A percentile compares a stretch with the other conserved stretches of the same genome.
Conservation (phyloP, 345 rosid species). For the Citrus unshiu region DNA sequence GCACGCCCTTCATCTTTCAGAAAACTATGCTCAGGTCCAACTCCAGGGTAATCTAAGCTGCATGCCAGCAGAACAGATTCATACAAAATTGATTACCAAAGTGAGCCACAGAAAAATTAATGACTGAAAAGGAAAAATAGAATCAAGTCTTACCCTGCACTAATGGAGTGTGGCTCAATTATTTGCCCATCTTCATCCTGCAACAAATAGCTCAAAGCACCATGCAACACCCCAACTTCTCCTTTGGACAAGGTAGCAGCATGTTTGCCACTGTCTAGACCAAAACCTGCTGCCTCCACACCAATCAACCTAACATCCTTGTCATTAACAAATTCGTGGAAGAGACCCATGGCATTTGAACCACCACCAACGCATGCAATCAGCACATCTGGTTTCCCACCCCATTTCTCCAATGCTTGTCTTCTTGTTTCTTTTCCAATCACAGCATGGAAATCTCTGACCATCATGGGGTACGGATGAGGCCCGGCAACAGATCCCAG, state of each 20-base stretch:
- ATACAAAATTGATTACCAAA: background rate
- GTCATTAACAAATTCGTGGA: conserved; percentile 85
- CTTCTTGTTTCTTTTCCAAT: conserved; percentile 86
- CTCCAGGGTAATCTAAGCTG: conserved; percentile 98
- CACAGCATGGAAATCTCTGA: conserved; percentile 87
- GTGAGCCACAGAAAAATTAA: background rate
- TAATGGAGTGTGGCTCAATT: conserved; percentile 86
- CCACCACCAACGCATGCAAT: conserved; percentile 97
- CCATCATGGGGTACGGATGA: conserved; percentile 98
- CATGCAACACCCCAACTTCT: conserved; percentile 88
- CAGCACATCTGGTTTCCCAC: conserved; percentile 88
- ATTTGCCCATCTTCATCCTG: conserved; percentile 96
- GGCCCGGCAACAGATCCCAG: conserved; percentile 97
- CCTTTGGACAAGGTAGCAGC: conserved; percentile 90
- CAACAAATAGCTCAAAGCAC: conserved; percentile 94
- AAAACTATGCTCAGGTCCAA: conserved; percentile 97
- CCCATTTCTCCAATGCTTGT: conserved; percentile 93
- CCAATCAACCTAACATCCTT: conserved; percentile 81
- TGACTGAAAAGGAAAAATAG: background rate
- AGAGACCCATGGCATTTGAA: conserved; percentile 92
- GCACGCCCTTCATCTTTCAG: conserved; percentile 83
- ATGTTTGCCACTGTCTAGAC: conserved; percentile 88
- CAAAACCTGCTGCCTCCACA: conserved; percentile 95
- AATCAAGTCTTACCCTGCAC: conserved; percentile 68
- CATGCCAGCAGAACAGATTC: background rate